A percentile compares a stretch with the other conserved stretches of the same genome.
phyloP scores from a whole-genome alignment of 495 filamentous ascomycete genomes.

The Neurospora terricola region DNA sequence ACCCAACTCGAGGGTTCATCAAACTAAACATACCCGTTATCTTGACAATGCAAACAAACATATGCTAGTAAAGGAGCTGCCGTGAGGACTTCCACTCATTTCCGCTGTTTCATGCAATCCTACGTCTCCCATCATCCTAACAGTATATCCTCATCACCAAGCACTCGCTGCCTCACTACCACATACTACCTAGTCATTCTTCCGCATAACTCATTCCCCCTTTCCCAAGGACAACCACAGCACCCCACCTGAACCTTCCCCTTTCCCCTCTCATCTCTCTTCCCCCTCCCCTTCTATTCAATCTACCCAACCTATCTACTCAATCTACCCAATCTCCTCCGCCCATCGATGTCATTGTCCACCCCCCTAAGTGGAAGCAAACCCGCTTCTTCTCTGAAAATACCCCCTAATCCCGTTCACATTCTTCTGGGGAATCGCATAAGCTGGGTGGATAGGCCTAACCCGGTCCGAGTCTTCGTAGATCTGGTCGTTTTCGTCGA shows the following conservation, averaged over 20 bases:
- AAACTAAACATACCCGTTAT: neutral
- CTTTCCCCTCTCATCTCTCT: too few species aligned
- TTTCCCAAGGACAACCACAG: neutral
- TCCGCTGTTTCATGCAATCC: neutral
- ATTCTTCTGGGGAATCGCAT: slow-evolving; percentile 64
- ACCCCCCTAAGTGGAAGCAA: slow-evolving; percentile 11
- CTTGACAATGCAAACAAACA: neutral
- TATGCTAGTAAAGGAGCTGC: neutral
- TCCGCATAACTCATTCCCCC: neutral
- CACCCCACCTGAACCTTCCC: neutral
- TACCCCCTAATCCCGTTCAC: slow-evolving; percentile 54
- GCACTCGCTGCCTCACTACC: neutral
- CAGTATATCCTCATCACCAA: neutral
- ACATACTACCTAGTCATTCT: neutral
- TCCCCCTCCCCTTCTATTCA: neutral
- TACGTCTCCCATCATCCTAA: neutral
- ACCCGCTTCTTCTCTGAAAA: slow-evolving; percentile 48
- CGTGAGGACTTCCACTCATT: neutral
- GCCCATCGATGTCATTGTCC: too few species aligned
- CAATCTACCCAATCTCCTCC: too few species aligned
- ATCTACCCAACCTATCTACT: neutral
- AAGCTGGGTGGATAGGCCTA: slow-evolving; percentile 66
- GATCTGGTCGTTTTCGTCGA: slow-evolving; percentile 37
- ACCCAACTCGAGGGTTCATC: neutral
- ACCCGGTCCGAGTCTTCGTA: slow-evolving; percentile 44